Evolutionary conservation across 805 yeast species (phyloP).

Genomic region (Monosporozyma yasuniensis): DNA sequence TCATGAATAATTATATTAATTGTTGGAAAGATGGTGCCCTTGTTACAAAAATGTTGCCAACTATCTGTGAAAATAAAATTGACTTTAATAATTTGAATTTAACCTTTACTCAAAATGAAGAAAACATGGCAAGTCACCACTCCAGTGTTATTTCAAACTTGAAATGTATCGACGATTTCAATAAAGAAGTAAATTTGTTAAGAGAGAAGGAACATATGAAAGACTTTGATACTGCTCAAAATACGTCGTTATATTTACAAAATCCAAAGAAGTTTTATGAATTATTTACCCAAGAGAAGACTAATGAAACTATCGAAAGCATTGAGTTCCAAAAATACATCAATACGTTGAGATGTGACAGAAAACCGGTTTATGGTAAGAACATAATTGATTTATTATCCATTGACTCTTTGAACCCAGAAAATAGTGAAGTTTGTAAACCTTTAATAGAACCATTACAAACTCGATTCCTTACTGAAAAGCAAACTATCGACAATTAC

Average conservation of each 20-base stretch:
- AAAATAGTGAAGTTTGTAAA: slow-evolving; percentile 11
- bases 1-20: slow-evolving; percentile 39
- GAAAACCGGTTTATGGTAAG: slow-evolving; percentile 59
- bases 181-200: slow-evolving; percentile 36
- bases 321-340: slow-evolving; percentile 51
- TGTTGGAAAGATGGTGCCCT: slow-evolving; percentile 35
- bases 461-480: slow-evolving; percentile 34
- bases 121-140: slow-evolving; percentile 37
- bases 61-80: slow-evolving; percentile 18
- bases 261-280: slow-evolving; percentile 53
- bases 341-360: slow-evolving; percentile 56
- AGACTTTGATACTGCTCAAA: slow-evolving; percentile 5
- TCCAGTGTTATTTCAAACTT: slow-evolving; percentile 36
- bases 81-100: slow-evolving; percentile 56
- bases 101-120: slow-evolving; percentile 40
- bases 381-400: slow-evolving; percentile 41
- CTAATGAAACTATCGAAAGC: slow-evolving; percentile 42
- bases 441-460: slow-evolving; percentile 36
- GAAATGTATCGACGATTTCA: slow-evolving; percentile 41
- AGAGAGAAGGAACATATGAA: slow-evolving; percentile 21
- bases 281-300: slow-evolving; percentile 43
- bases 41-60: slow-evolving; percentile 7
- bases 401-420: slow-evolving; percentile 9
- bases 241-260: slow-evolving; percentile 13
- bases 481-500: slow-evolving; percentile 55